phyloP scores from a whole-genome alignment of 1,284 basidiomycete species.

The Lentinus polychrous region DNA sequence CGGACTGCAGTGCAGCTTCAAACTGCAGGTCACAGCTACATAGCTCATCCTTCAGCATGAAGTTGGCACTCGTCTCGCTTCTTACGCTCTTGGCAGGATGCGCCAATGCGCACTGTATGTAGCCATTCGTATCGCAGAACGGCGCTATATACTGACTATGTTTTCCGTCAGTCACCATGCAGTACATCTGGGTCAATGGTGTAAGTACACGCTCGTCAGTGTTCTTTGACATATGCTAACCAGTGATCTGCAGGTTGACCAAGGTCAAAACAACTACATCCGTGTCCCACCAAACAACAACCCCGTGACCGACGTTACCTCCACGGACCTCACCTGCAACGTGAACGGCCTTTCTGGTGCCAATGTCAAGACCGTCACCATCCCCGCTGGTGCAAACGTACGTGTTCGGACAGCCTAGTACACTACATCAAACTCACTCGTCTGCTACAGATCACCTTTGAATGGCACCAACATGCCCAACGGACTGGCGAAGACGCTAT shows the following conservation, averaged over 20 bases:
- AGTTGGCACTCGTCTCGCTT: slow-evolving; percentile 25
- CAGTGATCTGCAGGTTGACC: slow-evolving; percentile 27
- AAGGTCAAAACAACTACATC: slow-evolving; percentile 37
- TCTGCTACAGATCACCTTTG: slow-evolving; percentile 25
- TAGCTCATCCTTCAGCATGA: slow-evolving; percentile 16
- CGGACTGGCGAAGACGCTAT: slow-evolving; percentile 49
- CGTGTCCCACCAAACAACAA: slow-evolving; percentile 47
- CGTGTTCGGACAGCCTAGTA: slow-evolving; percentile 6
- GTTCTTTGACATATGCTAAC: neutral
- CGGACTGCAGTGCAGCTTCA: neutral
- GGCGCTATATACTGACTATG: neutral
- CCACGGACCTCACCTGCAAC: slow-evolving; percentile 42
- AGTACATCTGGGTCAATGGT: slow-evolving; percentile 44
- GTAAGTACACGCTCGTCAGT: neutral
- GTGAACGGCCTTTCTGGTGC: slow-evolving; percentile 39
- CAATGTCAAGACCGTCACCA: slow-evolving; percentile 30
- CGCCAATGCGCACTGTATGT: slow-evolving; percentile 38
- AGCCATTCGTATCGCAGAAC: neutral
- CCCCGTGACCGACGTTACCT: slow-evolving; percentile 45
- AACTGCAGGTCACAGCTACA: neutral
- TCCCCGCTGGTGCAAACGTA: slow-evolving; percentile 36
- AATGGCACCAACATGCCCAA: slow-evolving; percentile 42
- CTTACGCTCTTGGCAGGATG: slow-evolving; percentile 27
- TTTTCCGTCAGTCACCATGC: slow-evolving; percentile 34
- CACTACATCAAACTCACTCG: neutral